A percentile compares a stretch with the other conserved stretches of the same genome.
Evolutionary conservation across 2,329 filamentous ascomycete species (phyloP).

Genomic region (Ophiostoma quercus): DNA sequence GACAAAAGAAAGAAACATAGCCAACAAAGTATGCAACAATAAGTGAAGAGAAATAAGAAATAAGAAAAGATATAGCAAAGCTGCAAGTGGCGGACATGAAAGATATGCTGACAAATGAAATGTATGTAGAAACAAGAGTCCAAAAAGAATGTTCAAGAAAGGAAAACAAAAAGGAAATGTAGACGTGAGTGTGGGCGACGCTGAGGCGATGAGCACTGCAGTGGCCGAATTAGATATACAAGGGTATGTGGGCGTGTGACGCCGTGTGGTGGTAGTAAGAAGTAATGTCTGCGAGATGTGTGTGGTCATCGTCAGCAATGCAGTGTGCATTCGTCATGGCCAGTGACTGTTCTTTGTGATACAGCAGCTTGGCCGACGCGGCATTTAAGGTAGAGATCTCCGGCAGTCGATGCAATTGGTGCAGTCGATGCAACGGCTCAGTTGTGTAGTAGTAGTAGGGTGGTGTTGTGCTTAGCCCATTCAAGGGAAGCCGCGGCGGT

Average conservation of each 20-base stretch:
- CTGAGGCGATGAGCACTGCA: constrained; percentile 6
- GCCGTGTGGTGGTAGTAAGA: neutral
- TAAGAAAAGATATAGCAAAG: constrained; percentile 6
- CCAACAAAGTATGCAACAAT: constrained; percentile 14
- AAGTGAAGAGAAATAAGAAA: neutral
- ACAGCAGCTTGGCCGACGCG: neutral
- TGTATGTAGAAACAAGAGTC: constrained; percentile 2
- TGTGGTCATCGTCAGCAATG: neutral
- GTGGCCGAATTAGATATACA: constrained; percentile 13
- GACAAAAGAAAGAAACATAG: constrained; percentile 10
- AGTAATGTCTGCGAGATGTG: neutral
- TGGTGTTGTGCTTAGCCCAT: neutral
- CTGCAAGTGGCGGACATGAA: neutral
- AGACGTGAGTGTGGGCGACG: neutral
- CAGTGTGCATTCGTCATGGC: neutral
- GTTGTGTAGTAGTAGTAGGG: neutral
- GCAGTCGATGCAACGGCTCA: neutral
- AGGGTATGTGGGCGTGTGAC: neutral
- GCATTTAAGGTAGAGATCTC: neutral
- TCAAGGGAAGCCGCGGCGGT: constrained; percentile 27
- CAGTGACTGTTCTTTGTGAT: neutral
- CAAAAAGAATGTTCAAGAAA: neutral
- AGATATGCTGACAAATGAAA: neutral
- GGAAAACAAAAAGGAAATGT: neutral
- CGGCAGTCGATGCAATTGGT: neutral